A percentile compares a stretch with the other conserved stretches of the same genome.
Conservation (phyloP, 78 protist genomes). For the Isochrysis galbana region DNA sequence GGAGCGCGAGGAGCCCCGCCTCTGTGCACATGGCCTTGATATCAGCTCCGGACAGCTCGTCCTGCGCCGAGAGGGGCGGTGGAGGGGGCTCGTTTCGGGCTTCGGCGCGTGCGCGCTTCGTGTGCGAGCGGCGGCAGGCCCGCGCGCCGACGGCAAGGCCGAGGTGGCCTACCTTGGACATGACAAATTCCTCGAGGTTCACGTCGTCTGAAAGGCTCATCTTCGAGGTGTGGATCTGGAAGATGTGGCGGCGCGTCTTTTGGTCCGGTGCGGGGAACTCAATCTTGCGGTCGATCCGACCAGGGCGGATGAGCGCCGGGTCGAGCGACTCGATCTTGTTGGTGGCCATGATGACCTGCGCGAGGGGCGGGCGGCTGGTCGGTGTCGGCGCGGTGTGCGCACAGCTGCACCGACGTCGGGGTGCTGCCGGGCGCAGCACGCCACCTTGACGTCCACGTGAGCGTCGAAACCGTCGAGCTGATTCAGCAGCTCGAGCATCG, state of each 20-base stretch:
- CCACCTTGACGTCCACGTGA: slow-evolving; percentile 97
- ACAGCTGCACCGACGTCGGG: neutral
- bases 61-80: neutral
- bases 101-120: neutral
- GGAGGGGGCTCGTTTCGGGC: neutral
- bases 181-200: slow-evolving; percentile 91
- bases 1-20: slow-evolving; percentile 98
- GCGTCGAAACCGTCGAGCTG: slow-evolving; percentile 99
- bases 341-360: slow-evolving; percentile 94
- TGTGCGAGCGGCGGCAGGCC: neutral
- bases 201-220: slow-evolving; percentile 84
- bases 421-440: too few species aligned
- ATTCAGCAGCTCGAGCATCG: slow-evolving; percentile 99
- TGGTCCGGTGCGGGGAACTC: slow-evolving; percentile 99
- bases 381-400: neutral
- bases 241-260: slow-evolving; percentile 82
- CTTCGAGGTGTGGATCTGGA: slow-evolving; percentile 84
- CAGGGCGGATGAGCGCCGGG: slow-evolving; percentile 99
- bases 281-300: slow-evolving; percentile 99
- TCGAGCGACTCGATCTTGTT: slow-evolving; percentile 97
- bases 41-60: slow-evolving; percentile 23
- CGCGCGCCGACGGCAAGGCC: slow-evolving; percentile 72
- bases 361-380: neutral
- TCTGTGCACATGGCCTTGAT: slow-evolving; percentile 98
- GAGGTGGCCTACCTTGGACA: too few species aligned